Evolutionary conservation across 257 asterid species (phyloP), one percentile per base, ranked within the genome.

Genomic region (Misopates orontium): DNA sequence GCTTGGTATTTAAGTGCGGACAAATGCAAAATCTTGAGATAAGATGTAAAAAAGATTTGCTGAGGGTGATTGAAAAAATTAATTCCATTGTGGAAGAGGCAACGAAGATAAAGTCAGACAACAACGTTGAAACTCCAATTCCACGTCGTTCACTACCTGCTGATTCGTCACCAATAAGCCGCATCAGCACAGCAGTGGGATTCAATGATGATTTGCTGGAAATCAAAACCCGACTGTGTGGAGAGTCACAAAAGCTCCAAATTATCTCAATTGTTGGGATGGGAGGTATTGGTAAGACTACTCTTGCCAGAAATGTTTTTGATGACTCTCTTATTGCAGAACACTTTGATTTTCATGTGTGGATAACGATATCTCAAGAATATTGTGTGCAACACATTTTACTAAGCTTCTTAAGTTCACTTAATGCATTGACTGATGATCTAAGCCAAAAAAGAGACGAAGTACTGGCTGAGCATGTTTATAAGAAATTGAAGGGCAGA

Each of bases 221-320:
- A 44, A 39, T 60, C 5, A 5, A 17, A 31, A 19, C 18, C 12
- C 36, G 19, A 24, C 1, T 60, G 53, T 18, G 8, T 0, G 25
- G 13, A 60, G 51, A 20, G 4, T 24, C 10, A 7, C 10, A 51
- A 2, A 20, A 0, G 18, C 31, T 60, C 8, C 12, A 25, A 36
- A 15, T 60, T 49, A 7, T 60, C 21, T 17, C 53, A 25, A 40
- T 60, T 15, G 11, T n/a, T 11, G 66, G 66, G 0, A 60, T 41
- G 66, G 66, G 66, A 10, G 66, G 66, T 5, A 60, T 60, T 14
- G 53, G 53, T 23, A 60, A 41, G 66, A 60, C 66, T 60, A 60
- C 66, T 41, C 53, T 60, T 11, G 66, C 66, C 14, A 60, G 21
- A 41, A 48, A 6, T 21, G 2, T 25, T 25, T 60, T 12, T 41